Conservation (phyloP, 805 yeast species). For the Lipomyces orientalis region DNA sequence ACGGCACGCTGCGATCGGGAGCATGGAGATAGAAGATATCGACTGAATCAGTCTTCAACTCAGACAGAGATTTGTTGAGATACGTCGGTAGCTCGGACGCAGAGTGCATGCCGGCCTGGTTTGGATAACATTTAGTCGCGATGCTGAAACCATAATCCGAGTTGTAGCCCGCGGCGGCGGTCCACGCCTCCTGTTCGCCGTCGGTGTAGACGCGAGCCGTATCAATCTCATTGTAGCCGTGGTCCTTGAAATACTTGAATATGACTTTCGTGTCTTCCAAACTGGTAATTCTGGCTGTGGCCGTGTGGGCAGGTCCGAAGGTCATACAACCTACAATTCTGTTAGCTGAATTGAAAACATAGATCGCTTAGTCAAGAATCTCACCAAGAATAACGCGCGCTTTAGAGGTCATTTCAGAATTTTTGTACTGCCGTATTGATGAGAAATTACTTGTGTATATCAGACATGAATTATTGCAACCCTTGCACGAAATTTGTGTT, state of each 20-base stretch:
- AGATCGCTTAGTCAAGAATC: background rate
- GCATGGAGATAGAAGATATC: conserved; percentile 37
- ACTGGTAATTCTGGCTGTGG: conserved; percentile 26
- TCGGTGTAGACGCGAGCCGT: conserved; percentile 42
- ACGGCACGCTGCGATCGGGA: conserved; percentile 40
- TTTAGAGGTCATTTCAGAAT: conserved; percentile 1
- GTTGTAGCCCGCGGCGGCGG: conserved; percentile 29
- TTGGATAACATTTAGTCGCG: conserved; percentile 39
- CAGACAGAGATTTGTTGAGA: conserved; percentile 15
- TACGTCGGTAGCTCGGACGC: conserved; percentile 16
- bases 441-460: background rate
- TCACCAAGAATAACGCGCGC: conserved; percentile 8
- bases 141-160: conserved; percentile 28
- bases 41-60: conserved; percentile 23
- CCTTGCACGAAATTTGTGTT: background rate
- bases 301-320: conserved; percentile 29
- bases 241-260: conserved; percentile 30
- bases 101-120: conserved; percentile 29
- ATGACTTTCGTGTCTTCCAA: conserved; percentile 24
- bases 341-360: background rate
- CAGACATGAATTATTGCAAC: background rate
- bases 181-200: conserved; percentile 38
- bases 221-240: conserved; percentile 40
- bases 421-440: background rate
- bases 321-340: conserved; percentile 22